Evolutionary conservation across 2,329 filamentous ascomycete species (phyloP), one percentile per base, ranked within the genome.

Genomic region (Microascus cirrosus): DNA sequence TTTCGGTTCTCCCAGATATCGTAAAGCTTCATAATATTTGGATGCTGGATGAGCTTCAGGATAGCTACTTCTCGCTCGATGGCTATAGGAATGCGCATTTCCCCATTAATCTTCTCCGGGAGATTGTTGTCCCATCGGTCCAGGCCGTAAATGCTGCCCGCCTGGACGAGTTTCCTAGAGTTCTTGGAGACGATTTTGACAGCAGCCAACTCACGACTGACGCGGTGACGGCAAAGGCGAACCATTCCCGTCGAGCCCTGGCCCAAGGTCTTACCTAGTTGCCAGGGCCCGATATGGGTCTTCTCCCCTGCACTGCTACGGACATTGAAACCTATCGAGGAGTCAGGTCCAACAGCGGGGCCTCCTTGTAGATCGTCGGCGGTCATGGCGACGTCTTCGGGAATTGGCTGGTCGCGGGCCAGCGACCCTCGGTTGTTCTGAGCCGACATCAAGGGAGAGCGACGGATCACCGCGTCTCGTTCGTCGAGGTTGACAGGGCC

Each of bases 1-100:
- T 90, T 89, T 24, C 89, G 82, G 68, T 96, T 97, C 73, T 99
- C 94, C 93, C 93, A 99, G 34, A 99, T 93, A 72, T 99, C 94
- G 68, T 93, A 94, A 11, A 99, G 75, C 63, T 89, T 90, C 71
- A 96, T 92, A 65, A 97, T 93, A 69, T 97, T 94, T 6, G 87
- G 89, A 72, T 99, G 94, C 66, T 96, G 87, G 60, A 97, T 89
- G 59, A 97, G 80, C 73, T 96, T 97, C 81, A 99, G 90, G 65
- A 99, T 95, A 35, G 93, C 91, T 48, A 99, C 92, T 69, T 99
- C 94, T 58, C 94, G 82, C 72, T 97, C 93, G 61, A 99, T 88
- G 1, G 91, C 89, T 65, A 93, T 84, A 1, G 93, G 93, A 68
- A 95, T 91, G 57, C 82, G 80, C 63, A 85, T 82, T 59, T 86